Percentiles rank a stretch among this genome's conserved stretches.
phyloP scores from a whole-genome alignment of 176 grass and related monocot species.

The Lolium multiflorum region DNA sequence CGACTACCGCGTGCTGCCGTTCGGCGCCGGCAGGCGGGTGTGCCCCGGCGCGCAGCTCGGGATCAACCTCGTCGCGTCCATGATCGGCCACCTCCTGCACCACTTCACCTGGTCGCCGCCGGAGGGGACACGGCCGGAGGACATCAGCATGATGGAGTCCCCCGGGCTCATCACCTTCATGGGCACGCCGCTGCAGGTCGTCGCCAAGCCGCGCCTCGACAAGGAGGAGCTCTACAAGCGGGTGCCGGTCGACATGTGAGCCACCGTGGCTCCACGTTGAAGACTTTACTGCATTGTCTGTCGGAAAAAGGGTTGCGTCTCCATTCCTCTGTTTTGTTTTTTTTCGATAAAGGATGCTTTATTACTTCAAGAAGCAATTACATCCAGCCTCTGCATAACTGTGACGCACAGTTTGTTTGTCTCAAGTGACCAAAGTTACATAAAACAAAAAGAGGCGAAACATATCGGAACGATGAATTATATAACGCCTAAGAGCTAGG shows the following conservation, averaged over 20 bases:
- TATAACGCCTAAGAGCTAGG: too few relatives aligned
- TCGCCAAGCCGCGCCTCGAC: conserved; percentile 7
- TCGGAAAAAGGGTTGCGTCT: background rate
- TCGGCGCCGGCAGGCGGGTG: conserved; percentile 53
- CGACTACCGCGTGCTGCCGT: conserved; percentile 63
- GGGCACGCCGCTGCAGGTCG: conserved; percentile 9
- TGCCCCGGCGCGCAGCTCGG: conserved; percentile 44
- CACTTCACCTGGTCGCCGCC: conserved; percentile 3
- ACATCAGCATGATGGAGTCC: conserved; percentile 9
- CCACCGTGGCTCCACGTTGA: background rate
- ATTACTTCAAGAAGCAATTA: too few relatives aligned
- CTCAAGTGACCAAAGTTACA: too few relatives aligned
- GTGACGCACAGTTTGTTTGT: too few relatives aligned
- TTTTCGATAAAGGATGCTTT: too few relatives aligned
- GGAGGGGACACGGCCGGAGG: background rate
- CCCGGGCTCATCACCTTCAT: background rate
- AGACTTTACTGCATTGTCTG: background rate
- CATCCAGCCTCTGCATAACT: too few relatives aligned
- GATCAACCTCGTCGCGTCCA: background rate
- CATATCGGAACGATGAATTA: too few relatives aligned
- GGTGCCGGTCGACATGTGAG: background rate
- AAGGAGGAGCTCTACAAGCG: conserved; percentile 10
- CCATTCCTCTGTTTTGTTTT: background rate
- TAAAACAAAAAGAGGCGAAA: too few relatives aligned
- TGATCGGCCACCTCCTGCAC: conserved; percentile 15